Base-by-base conservation (phyloP, 164 flowering plant genomes). In the Stephania japonica region DNA sequence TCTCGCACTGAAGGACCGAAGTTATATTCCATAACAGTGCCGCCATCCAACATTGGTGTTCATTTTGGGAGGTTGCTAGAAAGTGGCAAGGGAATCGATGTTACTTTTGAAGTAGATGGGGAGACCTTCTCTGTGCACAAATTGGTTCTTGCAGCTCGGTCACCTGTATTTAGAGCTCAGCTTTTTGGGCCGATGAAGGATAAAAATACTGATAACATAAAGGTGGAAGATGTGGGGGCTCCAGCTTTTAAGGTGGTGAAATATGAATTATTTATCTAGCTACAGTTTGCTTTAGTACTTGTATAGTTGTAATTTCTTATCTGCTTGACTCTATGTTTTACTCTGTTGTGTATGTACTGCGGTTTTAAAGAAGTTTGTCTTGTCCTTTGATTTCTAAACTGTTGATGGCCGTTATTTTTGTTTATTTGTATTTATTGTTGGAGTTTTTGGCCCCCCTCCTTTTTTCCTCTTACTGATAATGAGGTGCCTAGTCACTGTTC, bases 151-250 rank as follows among this genome's bases (percentile, higher is more conserved):
- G 96, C 96, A 41, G 92, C 91, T 49, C 89, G 96, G 4, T 92
- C 98, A 42, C 96, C 94, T 70, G 98, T 93, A 25, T 93, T 93
- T 80, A 84, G 87, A 79, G 98, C 96, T n/a, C 98, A 93, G 78
- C 90, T 91, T 76, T 91, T 85, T 85, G 98, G 98, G 38, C 78
- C 78, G 44, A 76, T 76, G 78, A 76, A 85, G 75, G 93, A 89
- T 81, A 83, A 64, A 65, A 85, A 85, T 68, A 85, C 87, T 1
- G 68, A 82, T 65, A 83, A 80, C 68, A 88, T 93, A 69, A 85
- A 81, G 71, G 85, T 94, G 56, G 95, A 94, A 77, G 98, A 94
- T 75, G 88, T 94, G 75, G 92, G 88, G 76, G 84, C 91, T 65
- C 86, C 97, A 42, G 92, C 90, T 77, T 94, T 92, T 78, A 91